Conservation (phyloP, 2,329 filamentous ascomycete genomes). For the Fusarium guadeloupense region DNA sequence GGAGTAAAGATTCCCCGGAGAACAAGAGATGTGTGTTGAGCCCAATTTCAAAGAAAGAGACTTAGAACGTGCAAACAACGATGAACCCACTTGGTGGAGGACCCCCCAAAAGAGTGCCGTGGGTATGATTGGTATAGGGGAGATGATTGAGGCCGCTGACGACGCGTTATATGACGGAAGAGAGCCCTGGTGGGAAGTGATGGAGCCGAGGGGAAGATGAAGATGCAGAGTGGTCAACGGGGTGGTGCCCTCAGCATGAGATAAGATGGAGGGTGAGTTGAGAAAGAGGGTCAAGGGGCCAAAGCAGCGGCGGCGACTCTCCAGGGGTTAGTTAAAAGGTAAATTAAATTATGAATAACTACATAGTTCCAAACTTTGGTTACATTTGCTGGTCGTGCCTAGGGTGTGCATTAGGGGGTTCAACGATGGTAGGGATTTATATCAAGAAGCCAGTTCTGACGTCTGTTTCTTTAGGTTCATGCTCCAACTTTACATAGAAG, state of each 20-base stretch:
- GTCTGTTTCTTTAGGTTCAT: too few species aligned
- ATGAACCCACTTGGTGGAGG: conserved; percentile 39
- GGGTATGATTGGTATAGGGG: conserved; percentile 37
- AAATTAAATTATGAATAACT: conserved; percentile 20
- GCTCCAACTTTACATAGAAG: too few species aligned
- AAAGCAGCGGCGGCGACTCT: background rate
- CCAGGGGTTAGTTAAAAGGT: conserved; percentile 14
- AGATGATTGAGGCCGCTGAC: conserved; percentile 11
- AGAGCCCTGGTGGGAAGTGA: background rate
- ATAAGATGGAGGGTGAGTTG: conserved; percentile 14
- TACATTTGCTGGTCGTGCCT: background rate
- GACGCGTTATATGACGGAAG: background rate
- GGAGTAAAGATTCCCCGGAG: conserved; percentile 44
- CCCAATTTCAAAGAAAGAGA: conserved; percentile 44
- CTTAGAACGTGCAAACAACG: conserved; percentile 45
- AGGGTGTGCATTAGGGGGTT: background rate
- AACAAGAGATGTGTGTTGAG: conserved; percentile 40
- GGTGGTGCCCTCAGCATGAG: conserved; percentile 5
- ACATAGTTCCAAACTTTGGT: conserved; percentile 17
- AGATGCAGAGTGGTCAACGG: background rate
- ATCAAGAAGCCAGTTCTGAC: too few species aligned
- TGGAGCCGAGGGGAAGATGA: background rate
- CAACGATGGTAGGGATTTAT: too few species aligned
- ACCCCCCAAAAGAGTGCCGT: conserved; percentile 38
- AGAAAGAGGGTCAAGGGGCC: background rate